Percentiles rank a stretch among this genome's conserved stretches.
Evolutionary conservation across 139 green algal genomes (phyloP).

Genomic region (Chlorella sp.): DNA sequence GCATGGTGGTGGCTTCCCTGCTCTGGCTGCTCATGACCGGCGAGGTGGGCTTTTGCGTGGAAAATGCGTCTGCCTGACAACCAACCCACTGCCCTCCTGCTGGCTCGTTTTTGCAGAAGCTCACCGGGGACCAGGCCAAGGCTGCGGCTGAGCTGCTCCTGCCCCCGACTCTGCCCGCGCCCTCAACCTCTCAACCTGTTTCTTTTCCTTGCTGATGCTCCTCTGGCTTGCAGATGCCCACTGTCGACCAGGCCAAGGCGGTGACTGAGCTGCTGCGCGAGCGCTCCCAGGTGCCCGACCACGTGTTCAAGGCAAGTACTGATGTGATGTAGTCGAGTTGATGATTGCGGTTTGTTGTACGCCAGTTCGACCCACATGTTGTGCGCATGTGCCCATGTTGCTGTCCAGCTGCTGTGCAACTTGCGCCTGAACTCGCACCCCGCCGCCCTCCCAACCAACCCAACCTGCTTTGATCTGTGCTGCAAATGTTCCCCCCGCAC

Average conservation of each 20-base stretch:
- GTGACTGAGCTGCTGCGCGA: constrained; percentile 79
- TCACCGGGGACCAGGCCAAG: neutral
- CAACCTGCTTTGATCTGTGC: no score
- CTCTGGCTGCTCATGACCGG: constrained; percentile 98
- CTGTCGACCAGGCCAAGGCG: constrained; percentile 71
- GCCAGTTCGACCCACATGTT: no score
- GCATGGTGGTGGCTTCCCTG: constrained; percentile 59
- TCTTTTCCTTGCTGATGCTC: no score
- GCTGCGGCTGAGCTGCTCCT: neutral
- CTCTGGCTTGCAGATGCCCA: neutral
- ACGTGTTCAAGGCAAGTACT: constrained; percentile 6
- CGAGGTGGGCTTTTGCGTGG: constrained; percentile 51
- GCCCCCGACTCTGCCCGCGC: neutral
- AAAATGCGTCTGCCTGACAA: neutral
- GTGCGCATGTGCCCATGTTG: no score
- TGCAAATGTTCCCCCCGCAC: no score
- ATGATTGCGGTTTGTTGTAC: no score
- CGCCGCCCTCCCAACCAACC: no score
- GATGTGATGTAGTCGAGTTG: no score
- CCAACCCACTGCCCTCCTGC: no score
- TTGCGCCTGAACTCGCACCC: no score
- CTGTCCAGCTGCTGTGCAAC: no score
- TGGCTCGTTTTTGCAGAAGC: no score
- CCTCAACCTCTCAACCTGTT: neutral
- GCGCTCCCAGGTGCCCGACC: constrained; percentile 25